Evolutionary conservation across 768 basidiomycete species (phyloP).

Genomic region (Amanita inopinata): DNA sequence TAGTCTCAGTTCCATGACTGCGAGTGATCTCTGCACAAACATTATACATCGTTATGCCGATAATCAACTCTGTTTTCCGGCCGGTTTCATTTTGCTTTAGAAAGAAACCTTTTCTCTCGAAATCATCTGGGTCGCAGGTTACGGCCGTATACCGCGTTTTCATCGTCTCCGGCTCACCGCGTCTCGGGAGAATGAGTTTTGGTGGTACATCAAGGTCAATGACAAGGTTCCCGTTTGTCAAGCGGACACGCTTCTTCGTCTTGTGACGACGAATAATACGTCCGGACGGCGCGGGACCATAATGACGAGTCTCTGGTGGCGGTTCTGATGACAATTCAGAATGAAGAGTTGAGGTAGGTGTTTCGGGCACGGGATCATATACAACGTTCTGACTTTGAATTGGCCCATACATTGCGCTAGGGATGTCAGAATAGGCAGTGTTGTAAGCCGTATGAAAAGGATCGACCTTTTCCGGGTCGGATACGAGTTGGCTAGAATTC

Average conservation of each 20-base stretch:
- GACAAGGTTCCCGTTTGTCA: constrained; percentile 85
- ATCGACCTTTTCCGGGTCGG: constrained; percentile 35
- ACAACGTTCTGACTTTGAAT: constrained; percentile 22
- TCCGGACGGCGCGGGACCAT: constrained; percentile 79
- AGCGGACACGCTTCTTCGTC: constrained; percentile 69
- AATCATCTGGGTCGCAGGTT: constrained; percentile 91
- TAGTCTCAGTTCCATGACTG: neutral
- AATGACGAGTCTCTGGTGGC: constrained; percentile 64
- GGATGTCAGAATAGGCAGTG: constrained; percentile 18
- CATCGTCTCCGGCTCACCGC: constrained; percentile 63
- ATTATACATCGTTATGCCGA: constrained; percentile 96
- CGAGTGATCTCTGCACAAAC: constrained; percentile 31
- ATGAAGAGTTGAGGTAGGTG: constrained; percentile 28
- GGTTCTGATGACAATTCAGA: constrained; percentile 35
- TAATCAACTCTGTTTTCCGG: constrained; percentile 81
- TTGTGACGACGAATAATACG: constrained; percentile 67
- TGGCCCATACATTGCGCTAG: constrained; percentile 15
- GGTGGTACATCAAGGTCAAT: constrained; percentile 79
- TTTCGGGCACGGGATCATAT: constrained; percentile 33
- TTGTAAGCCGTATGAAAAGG: constrained; percentile 16
- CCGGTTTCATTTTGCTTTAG: constrained; percentile 75
- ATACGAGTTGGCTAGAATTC: constrained; percentile 6
- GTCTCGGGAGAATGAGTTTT: constrained; percentile 66
- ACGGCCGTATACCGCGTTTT: constrained; percentile 79
- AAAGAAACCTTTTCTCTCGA: constrained; percentile 74